Evolutionary conservation across 371 early-diverging fungal genomes (phyloP), one percentile per base, ranked within the genome.

Genomic region (Vairimorpha necatrix): DNA sequence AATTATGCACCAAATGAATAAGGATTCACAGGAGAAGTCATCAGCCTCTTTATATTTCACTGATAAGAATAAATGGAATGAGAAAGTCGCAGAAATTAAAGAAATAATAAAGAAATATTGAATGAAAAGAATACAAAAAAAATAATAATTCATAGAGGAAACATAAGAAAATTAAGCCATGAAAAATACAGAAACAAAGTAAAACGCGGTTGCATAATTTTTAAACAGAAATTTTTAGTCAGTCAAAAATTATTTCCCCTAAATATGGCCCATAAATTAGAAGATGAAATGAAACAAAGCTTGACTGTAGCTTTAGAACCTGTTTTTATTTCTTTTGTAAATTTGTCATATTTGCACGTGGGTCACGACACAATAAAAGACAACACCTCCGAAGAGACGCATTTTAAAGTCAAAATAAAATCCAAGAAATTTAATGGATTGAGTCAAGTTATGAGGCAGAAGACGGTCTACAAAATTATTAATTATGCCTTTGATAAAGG

Each of bases 401-500:
- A 54, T 54, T 54, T 54, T 24, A 54, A 54, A 18, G 24, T 54
- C 9, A 22, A 22, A 4, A 54, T 54, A n/a, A 26, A 7, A 54
- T 20, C 54, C 9, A 54, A 18, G 7, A 54, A 54, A 18, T 54
- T 54, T 18, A 54, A 54, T 26, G 26, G 26, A 22, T 16, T 54
- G 24, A 54, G 18, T 54, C 54, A 22, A 7, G 7, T 54, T 54
- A 16, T n/a, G 24, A 75, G 76, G 33, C 60, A 75, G 18, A 69
- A 63, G 61, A 36, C 61, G 38, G 54, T 75, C 4, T 58, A 75
- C 39, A 32, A 20, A 28, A 33, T 61, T 36, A 42, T 67, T 16
- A 34, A 65, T 0, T 58, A 56, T 75, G 69, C 38, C 32, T 69
- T 75, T 38, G 11, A 54, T 6, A 38, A 46, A 13, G 69, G 62